Percentiles rank a stretch among this genome's conserved stretches.
Evolutionary conservation across 495 filamentous ascomycete genomes (phyloP).

Genomic region (Penicillium coprophilum): DNA sequence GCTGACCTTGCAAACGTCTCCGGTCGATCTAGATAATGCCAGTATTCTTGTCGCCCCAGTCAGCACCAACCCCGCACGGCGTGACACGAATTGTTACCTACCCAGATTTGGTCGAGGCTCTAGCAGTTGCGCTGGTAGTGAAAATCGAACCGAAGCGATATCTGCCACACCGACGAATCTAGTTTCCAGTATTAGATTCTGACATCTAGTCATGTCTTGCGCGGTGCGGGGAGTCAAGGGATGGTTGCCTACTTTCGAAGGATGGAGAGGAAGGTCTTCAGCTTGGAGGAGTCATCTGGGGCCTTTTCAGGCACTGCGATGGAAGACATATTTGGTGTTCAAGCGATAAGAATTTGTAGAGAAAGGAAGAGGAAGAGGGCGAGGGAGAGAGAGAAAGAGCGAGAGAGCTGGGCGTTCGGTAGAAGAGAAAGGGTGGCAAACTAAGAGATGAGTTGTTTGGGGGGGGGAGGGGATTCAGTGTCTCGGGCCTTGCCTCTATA

Average conservation of each 20-base stretch:
- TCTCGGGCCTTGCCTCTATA: constrained; percentile 4
- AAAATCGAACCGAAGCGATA: constrained; percentile 93
- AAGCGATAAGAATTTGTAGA: background rate
- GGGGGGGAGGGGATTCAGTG: background rate
- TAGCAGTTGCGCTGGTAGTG: constrained; percentile 88
- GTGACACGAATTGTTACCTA: constrained; percentile 32
- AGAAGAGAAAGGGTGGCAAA: constrained; percentile 7
- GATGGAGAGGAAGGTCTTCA: constrained; percentile 80
- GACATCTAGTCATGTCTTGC: background rate
- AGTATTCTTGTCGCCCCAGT: constrained; percentile 68
- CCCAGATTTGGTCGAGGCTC: constrained; percentile 92
- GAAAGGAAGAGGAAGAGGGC: constrained; percentile 1
- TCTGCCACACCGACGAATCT: constrained; percentile 94
- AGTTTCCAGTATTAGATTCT: constrained; percentile 24
- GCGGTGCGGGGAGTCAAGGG: background rate
- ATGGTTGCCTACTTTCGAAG: constrained; percentile 65
- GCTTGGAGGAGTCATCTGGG: constrained; percentile 77
- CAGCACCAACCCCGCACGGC: constrained; percentile 13
- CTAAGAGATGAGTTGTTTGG: constrained; percentile 27
- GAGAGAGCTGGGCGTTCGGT: constrained; percentile 4
- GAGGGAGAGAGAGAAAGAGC: constrained; percentile 4
- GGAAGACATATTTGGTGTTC: constrained; percentile 33
- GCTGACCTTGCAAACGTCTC: constrained; percentile 82
- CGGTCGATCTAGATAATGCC: constrained; percentile 95
- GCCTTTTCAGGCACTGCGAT: constrained; percentile 55